Evolutionary conservation across 108 stramenopile genomes (phyloP), one percentile per base, ranked within the genome.

Genomic region (Parmales sp.): DNA sequence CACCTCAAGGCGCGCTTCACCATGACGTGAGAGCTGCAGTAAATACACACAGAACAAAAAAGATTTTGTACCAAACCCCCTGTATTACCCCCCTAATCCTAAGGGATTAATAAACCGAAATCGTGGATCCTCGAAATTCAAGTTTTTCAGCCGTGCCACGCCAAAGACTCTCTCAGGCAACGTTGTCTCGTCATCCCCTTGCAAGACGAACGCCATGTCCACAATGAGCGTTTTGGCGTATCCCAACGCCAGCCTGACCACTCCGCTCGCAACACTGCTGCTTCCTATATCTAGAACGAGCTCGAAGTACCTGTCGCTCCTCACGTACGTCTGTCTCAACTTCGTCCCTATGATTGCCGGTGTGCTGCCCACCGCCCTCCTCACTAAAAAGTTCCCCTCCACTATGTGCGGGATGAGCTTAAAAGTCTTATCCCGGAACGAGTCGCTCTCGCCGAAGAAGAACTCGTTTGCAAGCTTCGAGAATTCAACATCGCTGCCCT

Each of bases 331-430:
- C 63, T 92, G 92, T 69, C 90, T 90, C 49, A 97, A 83, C 76
- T 93, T 92, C 34, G 85, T 94, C 23, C 94, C 96, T 77, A 95
- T 81, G 48, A 97, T 89, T 6, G 90, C 91, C 9, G 96, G 96
- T 4, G 87, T 93, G 13, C 79, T 80, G 37, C 94, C 94, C 29
- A 93, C 92, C 6, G 91, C 92, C 63, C 85, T 87, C 18, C 87
- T 76, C 2, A 97, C 90, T 25, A 94, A 81, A 74, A 91, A 97
- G 72, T 93, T 97, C 9, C 91, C 94, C 54, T 95, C 88, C 41
- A 91, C 83, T 36, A 97, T 88, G 54, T 78, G 85, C 13, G 95
- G 95, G 66, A 94, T 93, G 63, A 95, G 71, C 82, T 95, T 95
- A 78, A 95, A 92, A 1, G 90, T 90, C 38, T 78, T 75, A 69